Evolutionary conservation across 176 grass and related monocot species (phyloP).

Genomic region (Zizania latifolia): DNA sequence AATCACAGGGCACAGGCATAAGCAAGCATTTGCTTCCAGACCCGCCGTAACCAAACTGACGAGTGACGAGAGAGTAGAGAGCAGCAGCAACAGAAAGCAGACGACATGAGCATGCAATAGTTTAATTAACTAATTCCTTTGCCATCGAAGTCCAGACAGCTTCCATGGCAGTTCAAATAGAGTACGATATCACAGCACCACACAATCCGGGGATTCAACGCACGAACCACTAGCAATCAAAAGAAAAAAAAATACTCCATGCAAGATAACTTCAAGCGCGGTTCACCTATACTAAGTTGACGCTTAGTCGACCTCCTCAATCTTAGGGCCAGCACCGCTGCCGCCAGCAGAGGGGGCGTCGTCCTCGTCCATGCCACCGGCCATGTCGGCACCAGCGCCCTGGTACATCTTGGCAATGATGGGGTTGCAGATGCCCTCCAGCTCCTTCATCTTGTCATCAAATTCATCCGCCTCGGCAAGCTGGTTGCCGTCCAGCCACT

Average conservation of each 20-base stretch:
- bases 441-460: slow-evolving; percentile 71
- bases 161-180: neutral
- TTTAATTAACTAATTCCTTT: neutral
- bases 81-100: neutral
- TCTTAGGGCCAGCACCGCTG: slow-evolving; percentile 30
- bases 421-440: slow-evolving; percentile 57
- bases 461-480: slow-evolving; percentile 61
- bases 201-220: neutral
- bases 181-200: neutral
- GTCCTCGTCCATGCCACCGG: slow-evolving; percentile 43
- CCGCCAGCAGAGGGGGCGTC: neutral
- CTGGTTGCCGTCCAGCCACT: slow-evolving; percentile 67
- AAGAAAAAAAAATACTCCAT: neutral
- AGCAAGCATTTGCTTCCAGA: no score
- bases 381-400: slow-evolving; percentile 42
- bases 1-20: no score
- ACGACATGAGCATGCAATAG: neutral
- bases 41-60: no score
- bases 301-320: slow-evolving; percentile 39
- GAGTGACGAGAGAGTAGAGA: no score
- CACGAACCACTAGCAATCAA: neutral
- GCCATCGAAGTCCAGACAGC: neutral
- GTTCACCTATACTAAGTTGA: neutral
- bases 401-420: slow-evolving; percentile 83
- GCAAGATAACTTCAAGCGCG: neutral